Evolutionary conservation across 208 protist species (phyloP), one percentile per base, ranked within the genome.

Genomic region (Wallacemonas sp.): DNA sequence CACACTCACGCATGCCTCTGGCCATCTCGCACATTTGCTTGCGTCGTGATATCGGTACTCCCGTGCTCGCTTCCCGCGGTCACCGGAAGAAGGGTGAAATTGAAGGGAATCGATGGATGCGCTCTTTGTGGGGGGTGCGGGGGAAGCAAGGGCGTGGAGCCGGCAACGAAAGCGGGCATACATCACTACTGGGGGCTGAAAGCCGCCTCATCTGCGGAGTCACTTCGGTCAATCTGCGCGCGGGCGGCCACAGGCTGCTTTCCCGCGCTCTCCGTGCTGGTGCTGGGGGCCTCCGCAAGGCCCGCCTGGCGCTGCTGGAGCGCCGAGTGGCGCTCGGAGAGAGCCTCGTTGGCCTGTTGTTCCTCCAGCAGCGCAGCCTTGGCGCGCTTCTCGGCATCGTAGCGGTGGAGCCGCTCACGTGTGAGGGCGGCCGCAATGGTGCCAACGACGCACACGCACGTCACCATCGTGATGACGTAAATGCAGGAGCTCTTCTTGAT

Each of bases 391-490:
- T 85, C 79, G 9, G 78, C 81, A 29, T 72, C 73, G 32, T 73
- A 73, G 21, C 85, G 74, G 50, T 75, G 48, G 9, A 91, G 73
- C 12, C 66, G 67, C 73, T 91, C 85, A 32, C 73, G 73, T 0
- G 85, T 77, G 26, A 83, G 70, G 21, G 85, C 26, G 27, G 75
- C 60, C n/a, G 78, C 36, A 10, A 88, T 13, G 13, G 71, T 70
- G 5, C 85, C 85, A 0, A 80, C 63, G 8, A 71, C 59, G 42
- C 72, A 83, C 10, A 91, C 61, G 24, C 50, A 65, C 21, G 63
- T 82, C 36, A 91, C 68, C 38, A 88, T 46, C 12, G 81, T 72
- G 19, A 89, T 42, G 63, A 87, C 79, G 50, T 83, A 71, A 19
- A 88, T 62, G 33, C 72, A 77, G 8, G 63, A 36, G 19, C 32